Conservation (phyloP, 2,329 filamentous ascomycete species). For the Phyllosticta citribraziliensis region DNA sequence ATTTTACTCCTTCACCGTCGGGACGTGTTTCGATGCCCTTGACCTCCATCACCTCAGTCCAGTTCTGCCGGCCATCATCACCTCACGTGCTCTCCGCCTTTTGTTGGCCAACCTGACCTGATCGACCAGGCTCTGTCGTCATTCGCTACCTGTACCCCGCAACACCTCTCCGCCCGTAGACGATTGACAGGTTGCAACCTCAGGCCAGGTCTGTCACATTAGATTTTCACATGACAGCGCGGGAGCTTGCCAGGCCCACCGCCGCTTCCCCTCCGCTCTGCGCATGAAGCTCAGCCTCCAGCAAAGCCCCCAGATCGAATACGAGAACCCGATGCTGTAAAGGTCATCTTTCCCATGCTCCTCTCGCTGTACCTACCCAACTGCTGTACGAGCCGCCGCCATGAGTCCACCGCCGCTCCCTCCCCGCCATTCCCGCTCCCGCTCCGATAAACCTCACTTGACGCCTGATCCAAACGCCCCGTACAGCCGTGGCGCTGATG, state of each 20-base stretch:
- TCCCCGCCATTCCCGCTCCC: slow-evolving; percentile 24
- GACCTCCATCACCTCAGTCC: neutral
- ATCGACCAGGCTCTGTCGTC: neutral
- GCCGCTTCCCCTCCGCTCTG: neutral
- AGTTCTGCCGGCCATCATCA: neutral
- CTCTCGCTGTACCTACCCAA: neutral
- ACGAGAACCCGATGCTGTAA: neutral
- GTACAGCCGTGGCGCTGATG: slow-evolving; percentile 10
- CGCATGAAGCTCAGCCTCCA: neutral
- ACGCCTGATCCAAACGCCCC: slow-evolving; percentile 14
- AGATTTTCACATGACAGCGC: neutral
- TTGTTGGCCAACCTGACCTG: neutral
- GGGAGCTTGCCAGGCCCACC: neutral
- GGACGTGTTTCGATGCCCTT: neutral
- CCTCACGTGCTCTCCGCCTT: neutral
- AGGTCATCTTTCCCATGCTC: neutral
- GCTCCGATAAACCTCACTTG: slow-evolving; percentile 9
- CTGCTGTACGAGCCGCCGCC: neutral
- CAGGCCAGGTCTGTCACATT: neutral
- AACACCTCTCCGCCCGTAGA: neutral
- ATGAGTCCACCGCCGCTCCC: slow-evolving; percentile 20
- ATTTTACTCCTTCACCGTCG: neutral
- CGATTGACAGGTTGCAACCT: neutral
- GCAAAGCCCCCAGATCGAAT: neutral
- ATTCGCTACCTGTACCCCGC: neutral